A percentile compares a stretch with the other conserved stretches of the same genome.
phyloP scores from a whole-genome alignment of 331 rosid genomes.

The Prunus yedoensis region DNA sequence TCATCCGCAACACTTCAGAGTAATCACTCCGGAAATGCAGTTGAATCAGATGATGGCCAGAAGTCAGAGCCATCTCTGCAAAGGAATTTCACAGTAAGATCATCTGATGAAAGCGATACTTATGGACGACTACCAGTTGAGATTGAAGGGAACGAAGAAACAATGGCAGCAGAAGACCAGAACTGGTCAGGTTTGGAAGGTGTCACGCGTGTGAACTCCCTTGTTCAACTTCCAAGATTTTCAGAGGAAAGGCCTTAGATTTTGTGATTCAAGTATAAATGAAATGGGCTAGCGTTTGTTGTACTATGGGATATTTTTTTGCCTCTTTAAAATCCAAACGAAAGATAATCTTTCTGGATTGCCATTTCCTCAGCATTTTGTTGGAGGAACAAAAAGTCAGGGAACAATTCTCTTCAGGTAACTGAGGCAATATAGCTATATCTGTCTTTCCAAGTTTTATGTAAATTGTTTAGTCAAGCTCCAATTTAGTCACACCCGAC shows the following conservation, averaged over 20 bases:
- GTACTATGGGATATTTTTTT: conserved; percentile 29
- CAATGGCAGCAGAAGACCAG: conserved; percentile 54
- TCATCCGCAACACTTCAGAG: conserved; percentile 71
- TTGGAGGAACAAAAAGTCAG: not conserved
- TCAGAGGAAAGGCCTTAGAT: conserved; percentile 57
- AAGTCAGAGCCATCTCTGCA: conserved; percentile 75
- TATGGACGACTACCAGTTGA: conserved; percentile 39
- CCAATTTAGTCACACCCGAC: not conserved
- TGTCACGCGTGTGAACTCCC: conserved; percentile 89
- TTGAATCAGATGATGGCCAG: conserved; percentile 72
- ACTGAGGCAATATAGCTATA: not conserved
- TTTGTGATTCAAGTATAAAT: conserved; percentile 24
- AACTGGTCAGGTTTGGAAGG: conserved; percentile 91
- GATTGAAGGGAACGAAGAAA: conserved; percentile 43
- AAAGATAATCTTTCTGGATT: conserved; percentile 36
- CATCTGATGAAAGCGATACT: conserved; percentile 52
- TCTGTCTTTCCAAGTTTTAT: not conserved
- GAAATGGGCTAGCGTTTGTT: conserved; percentile 22
- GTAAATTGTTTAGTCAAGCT: not conserved
- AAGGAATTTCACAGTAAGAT: conserved; percentile 73
- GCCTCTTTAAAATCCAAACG: conserved; percentile 29
- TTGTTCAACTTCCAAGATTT: conserved; percentile 96
- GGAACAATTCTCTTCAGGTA: not conserved
- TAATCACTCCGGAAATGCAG: conserved; percentile 54
- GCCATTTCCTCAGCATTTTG: conserved; percentile 20